Conservation (phyloP, 1,139 yeast species). For the Candida glucosophila region DNA sequence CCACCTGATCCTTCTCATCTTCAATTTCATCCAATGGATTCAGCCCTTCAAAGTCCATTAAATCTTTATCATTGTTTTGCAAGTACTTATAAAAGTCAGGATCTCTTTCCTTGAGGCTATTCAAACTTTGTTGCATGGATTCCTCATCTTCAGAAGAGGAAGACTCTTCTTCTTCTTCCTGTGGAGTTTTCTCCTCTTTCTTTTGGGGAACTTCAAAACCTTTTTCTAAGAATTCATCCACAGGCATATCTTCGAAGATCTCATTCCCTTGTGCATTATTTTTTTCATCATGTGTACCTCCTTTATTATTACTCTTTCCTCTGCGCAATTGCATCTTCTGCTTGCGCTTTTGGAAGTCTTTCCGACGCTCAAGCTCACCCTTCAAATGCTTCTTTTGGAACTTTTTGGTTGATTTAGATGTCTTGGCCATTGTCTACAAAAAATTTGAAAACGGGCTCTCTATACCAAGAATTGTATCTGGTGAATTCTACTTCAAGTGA, state of each 20-base stretch:
- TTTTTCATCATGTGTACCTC: conserved; percentile 9
- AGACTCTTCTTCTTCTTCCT: conserved; percentile 10
- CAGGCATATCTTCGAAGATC: conserved; percentile 70
- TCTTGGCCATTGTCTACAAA: conserved; percentile 27
- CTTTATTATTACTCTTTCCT: conserved; percentile 7
- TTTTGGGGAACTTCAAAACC: conserved; percentile 71
- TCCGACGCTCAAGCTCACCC: conserved; percentile 77
- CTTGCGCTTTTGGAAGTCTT: conserved; percentile 67
- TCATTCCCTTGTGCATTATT: conserved; percentile 29
- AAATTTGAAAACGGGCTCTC: no score
- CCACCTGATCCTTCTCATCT: no score
- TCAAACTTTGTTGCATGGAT: conserved; percentile 56
- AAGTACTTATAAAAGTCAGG: conserved; percentile 83
- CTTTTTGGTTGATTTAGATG: conserved; percentile 83
- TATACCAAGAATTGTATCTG: no score
- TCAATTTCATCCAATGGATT: conserved; percentile 70
- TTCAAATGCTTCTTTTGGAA: conserved; percentile 88
- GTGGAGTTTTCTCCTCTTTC: conserved; percentile 36
- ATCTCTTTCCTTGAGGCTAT: conserved; percentile 63
- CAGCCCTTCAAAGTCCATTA: conserved; percentile 61
- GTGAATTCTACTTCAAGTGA: no score
- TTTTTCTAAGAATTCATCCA: conserved; percentile 69
- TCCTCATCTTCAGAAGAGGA: conserved; percentile 42
- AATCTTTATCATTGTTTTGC: conserved; percentile 67
- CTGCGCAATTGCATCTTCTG: conserved; percentile 49